Evolutionary conservation across 345 rosid species (phyloP).

Genomic region (Zanthoxylum bungeanum): DNA sequence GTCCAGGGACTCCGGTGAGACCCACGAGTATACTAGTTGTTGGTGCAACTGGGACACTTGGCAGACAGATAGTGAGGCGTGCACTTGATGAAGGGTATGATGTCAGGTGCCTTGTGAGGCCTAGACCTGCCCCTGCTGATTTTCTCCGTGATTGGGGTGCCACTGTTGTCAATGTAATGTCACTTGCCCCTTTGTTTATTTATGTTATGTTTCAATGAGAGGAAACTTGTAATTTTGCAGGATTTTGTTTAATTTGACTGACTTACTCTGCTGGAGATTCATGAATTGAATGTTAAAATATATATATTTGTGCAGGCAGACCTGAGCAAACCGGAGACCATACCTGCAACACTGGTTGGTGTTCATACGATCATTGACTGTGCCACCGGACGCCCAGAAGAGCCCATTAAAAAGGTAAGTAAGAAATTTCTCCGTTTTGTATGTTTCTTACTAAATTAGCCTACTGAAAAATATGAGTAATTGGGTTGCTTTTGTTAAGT

Average conservation of each 20-base stretch:
- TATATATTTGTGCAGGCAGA: conserved; percentile 62
- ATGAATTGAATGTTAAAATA: neutral
- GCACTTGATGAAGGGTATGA: conserved; percentile 68
- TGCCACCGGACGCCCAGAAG: conserved; percentile 99
- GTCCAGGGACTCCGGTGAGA: conserved; percentile 79
- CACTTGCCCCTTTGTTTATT: neutral
- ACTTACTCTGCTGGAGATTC: neutral
- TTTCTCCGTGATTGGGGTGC: conserved; percentile 99
- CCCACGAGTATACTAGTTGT: conserved; percentile 83
- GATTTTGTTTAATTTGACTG: neutral
- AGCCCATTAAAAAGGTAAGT: conserved; percentile 82
- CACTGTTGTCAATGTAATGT: conserved; percentile 76
- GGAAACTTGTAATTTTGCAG: neutral
- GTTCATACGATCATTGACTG: conserved; percentile 87
- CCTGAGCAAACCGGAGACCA: conserved; percentile 88
- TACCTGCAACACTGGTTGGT: conserved; percentile 94
- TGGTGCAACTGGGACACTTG: conserved; percentile 87
- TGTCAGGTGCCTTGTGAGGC: conserved; percentile 76
- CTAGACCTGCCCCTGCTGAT: conserved; percentile 92
- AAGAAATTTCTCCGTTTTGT: too few species aligned
- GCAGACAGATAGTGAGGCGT: conserved; percentile 85
- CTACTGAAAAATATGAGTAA: neutral
- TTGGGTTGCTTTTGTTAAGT: neutral
- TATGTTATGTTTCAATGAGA: neutral
- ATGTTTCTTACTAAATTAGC: neutral